Base-by-base conservation (phyloP, 805 yeast genomes). In the Suhomyces kilbournensis region DNA sequence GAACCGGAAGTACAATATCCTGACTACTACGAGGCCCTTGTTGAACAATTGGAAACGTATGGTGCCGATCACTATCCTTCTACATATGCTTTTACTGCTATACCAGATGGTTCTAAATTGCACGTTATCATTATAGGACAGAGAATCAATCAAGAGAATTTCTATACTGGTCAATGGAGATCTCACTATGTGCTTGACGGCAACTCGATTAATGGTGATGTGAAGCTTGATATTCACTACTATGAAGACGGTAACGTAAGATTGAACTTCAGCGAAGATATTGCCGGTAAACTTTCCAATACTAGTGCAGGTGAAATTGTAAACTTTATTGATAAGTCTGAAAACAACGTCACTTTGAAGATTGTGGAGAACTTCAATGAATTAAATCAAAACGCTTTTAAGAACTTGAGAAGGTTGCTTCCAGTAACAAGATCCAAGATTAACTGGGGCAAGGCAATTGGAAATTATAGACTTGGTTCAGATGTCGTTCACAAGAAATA, bases 211-310 rank as follows among this genome's bases (percentile, higher is more conserved):
- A 59, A 57, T 2, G 97, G 96, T 4, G 64, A 66, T 6, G 77
- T 90, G 34, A 68, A 67, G 19, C 78, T 91, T 30, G 92, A 89
- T 58, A 86, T 92, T 40, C 99, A 93, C 69, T 94, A 92, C 68
- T 94, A 81, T 66, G 99, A 93, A 71, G 98, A 93, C 60, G 99
- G 99, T 28, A 93, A 93, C 63, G 98, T 93, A 17, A 79, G 93
- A 49, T 80, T 94, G 62, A 83, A 81, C 55, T 72, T 66, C 42
- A 67, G 68, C 8, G 76, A 75, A 25, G 75, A 84, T 2, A 34
- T 49, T 10, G 47, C 42, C 12, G 32, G 44, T 10, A 17, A 12
- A 7, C 46, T 56, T 25, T 47, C 25, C n/a, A 56, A 57, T 7
- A 72, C 76, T 53, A 70, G 67, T 20, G 69, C 71, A 3, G 58